Base-by-base conservation (phyloP, 805 yeast species). In the Cyberlindnera mycetangii region DNA sequence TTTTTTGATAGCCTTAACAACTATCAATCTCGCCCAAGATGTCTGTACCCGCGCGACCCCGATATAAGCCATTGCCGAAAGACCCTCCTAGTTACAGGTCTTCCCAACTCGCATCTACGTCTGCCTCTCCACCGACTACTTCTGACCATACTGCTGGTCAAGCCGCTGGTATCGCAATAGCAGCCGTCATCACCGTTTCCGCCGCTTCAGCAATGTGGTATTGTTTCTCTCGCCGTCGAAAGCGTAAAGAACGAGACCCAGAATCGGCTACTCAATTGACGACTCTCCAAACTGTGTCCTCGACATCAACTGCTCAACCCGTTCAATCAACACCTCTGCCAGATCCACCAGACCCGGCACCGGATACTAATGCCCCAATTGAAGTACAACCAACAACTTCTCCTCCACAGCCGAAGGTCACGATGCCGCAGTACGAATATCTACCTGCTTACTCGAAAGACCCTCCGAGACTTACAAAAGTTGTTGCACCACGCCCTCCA, bases 401-500 rank as follows among this genome's bases (percentile, higher is more conserved):
- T 16, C 31, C 37, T n/a, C 9, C 27, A 7, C 20, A 32, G n/a
- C 24, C 16, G 30, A 24, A 35, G 15, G 18, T 8, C 12, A 19
- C 21, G 22, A 20, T 30, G 7, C 30, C 30, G 16, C 28, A 35
- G 21, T 22, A 11, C 14, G 45, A 45, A 24, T 25, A 31, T 14
- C 37, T 45, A 4, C 48, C 48, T 3, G 24, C 39, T n/a, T 45
- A 45, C 18, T 39, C 49, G 4, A 45, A 38, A 32, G 27, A 36
- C 12, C 32, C 45, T 7, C 45, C 45, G 15, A 37, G 27, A 34
- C 27, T 41, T 17, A 33, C 42, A 12, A 41, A 41, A 28, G 30
- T 45, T n/a, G 37, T 41, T 21, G 45, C 45, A 3, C 49, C 42
- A 8, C 44, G 32, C 15, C 42, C 39, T 3, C 44, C 44, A 25